A percentile compares a stretch with the other conserved stretches of the same genome.
Conservation (phyloP, 345 rosid species). For the Dipteronia dyeriana region DNA sequence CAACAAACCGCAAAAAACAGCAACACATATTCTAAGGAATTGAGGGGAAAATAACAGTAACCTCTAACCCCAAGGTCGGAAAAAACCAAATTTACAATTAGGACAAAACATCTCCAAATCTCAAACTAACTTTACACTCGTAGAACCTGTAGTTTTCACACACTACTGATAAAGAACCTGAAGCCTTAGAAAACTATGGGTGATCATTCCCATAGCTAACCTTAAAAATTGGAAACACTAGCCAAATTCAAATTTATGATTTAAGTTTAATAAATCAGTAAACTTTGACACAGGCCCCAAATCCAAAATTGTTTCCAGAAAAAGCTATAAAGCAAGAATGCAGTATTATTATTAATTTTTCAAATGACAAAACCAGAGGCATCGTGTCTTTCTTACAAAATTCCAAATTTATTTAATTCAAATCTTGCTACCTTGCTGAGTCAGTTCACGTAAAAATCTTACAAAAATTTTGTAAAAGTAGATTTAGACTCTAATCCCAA, state of each 20-base stretch:
- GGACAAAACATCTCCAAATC: neutral
- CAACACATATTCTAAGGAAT: neutral
- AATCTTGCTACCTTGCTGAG: neutral
- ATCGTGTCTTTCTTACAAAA: neutral
- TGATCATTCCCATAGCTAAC: neutral
- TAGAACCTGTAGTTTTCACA: neutral
- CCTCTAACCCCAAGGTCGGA: constrained; percentile 3
- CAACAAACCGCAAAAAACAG: neutral
- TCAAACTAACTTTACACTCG: neutral
- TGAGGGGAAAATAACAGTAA: neutral
- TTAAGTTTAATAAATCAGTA: neutral
- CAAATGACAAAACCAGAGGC: neutral
- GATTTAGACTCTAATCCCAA: neutral
- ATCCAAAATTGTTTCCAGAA: neutral
- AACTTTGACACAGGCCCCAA: neutral
- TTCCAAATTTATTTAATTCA: neutral
- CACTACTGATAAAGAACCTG: neutral
- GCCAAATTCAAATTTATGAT: neutral
- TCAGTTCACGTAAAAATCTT: neutral
- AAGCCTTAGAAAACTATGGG: neutral
- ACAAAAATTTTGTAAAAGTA: neutral
- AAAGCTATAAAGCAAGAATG: neutral
- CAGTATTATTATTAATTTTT: neutral
- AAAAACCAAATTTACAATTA: neutral
- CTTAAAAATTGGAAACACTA: neutral